A percentile compares a stretch with the other conserved stretches of the same genome.
Conservation (phyloP, 73 alveolate genomes). For the Stentor roeselii region DNA sequence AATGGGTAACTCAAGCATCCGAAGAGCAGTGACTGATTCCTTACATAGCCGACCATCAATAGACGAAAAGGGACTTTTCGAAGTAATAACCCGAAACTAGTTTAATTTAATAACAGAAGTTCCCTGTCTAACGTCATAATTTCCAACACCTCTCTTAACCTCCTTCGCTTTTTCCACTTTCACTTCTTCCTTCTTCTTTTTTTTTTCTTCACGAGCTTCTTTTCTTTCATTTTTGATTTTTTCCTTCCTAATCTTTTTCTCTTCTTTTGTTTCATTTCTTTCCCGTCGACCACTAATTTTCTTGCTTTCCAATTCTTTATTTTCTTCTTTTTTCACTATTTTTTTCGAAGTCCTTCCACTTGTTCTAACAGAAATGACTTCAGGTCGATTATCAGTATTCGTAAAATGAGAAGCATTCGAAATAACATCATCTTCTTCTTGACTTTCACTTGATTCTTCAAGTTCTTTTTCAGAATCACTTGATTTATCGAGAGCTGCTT, state of each 20-base stretch:
- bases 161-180: conserved; percentile 8
- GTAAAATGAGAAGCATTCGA: neutral
- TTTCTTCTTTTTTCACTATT: neutral
- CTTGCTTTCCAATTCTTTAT: neutral
- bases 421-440: conserved; percentile 7
- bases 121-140: neutral
- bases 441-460: neutral
- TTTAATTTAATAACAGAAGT: conserved; percentile 2
- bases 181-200: neutral
- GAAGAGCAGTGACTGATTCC: no score
- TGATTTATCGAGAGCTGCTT: neutral
- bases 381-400: conserved; percentile 21
- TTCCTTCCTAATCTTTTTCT: conserved; percentile 1
- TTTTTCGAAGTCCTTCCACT: neutral
- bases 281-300: neutral
- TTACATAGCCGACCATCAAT: no score
- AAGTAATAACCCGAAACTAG: no score
- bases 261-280: conserved; percentile 8
- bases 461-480: neutral
- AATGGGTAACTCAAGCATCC: no score
- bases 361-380: neutral
- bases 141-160: neutral
- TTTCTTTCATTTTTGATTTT: neutral
- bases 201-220: neutral
- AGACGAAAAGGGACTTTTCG: no score